Percentiles rank a stretch among this genome's conserved stretches.
phyloP scores from a whole-genome alignment of 305 asterid genomes.

The Fraxinus sp. region DNA sequence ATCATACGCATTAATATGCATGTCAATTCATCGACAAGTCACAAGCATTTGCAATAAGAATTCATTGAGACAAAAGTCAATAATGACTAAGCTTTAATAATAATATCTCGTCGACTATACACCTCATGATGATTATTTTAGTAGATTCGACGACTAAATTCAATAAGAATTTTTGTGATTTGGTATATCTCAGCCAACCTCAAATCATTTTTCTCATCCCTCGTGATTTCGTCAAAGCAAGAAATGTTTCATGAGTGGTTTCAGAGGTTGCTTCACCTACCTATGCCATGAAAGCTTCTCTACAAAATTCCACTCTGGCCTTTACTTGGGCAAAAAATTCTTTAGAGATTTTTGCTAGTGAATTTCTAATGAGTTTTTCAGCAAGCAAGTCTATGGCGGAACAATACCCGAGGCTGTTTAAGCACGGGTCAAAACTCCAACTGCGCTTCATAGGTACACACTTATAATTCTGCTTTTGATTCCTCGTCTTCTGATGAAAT shows the following conservation, averaged over 20 bases:
- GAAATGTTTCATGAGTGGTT: background rate
- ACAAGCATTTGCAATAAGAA: background rate
- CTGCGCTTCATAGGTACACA: background rate
- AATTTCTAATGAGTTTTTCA: background rate
- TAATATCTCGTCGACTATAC: background rate
- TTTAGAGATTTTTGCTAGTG: background rate
- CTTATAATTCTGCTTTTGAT: slow-evolving; percentile 77
- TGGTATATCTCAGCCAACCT: background rate
- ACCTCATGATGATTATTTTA: background rate
- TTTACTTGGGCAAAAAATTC: background rate
- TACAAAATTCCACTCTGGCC: background rate
- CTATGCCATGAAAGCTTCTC: background rate
- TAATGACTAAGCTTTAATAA: background rate
- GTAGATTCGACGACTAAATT: background rate
- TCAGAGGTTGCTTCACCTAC: background rate
- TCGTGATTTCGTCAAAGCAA: background rate
- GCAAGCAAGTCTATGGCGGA: background rate
- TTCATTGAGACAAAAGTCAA: background rate
- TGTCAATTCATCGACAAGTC: background rate
- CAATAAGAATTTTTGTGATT: background rate
- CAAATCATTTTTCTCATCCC: background rate
- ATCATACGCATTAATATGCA: background rate
- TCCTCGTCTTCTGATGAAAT: slow-evolving; percentile 52
- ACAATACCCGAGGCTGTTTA: background rate
- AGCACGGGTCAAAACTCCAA: background rate